phyloP scores from a whole-genome alignment of 2,329 filamentous ascomycete genomes.

The Seiridium unicorne region DNA sequence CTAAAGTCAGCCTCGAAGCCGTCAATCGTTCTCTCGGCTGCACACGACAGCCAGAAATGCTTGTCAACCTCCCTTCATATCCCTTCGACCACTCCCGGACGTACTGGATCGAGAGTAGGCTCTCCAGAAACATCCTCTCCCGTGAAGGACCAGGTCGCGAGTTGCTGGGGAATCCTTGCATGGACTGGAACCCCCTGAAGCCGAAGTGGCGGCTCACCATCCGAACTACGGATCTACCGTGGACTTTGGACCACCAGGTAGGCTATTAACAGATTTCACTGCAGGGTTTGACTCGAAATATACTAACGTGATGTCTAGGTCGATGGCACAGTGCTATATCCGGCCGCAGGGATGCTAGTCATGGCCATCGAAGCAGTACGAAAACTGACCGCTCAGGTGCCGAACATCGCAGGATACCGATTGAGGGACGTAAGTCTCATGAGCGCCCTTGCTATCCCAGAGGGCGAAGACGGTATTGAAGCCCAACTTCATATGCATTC shows the following conservation, averaged over 20 bases:
- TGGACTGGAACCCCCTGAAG: not conserved
- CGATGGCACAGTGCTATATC: slow-evolving; percentile 20
- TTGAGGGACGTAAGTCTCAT: not conserved
- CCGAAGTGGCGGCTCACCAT: not conserved
- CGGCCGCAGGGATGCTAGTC: slow-evolving; percentile 26
- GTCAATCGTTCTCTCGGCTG: no score
- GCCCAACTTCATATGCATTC: no score
- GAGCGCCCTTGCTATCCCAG: no score
- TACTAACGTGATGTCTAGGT: no score
- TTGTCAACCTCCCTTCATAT: not conserved
- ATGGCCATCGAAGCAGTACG: slow-evolving; percentile 24
- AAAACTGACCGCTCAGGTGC: not conserved
- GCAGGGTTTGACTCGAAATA: no score
- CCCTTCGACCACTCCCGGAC: not conserved
- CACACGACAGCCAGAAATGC: no score
- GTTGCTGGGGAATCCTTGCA: no score
- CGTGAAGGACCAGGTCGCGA: no score
- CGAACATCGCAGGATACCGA: not conserved
- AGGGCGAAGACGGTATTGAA: no score
- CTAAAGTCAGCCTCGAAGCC: no score
- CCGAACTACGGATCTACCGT: not conserved
- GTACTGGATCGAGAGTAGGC: not conserved
- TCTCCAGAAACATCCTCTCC: not conserved
- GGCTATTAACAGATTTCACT: no score
- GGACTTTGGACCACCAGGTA: not conserved